Conservation (phyloP, 31 red algal genomes). For the Odonthalia washingtoniensis region DNA sequence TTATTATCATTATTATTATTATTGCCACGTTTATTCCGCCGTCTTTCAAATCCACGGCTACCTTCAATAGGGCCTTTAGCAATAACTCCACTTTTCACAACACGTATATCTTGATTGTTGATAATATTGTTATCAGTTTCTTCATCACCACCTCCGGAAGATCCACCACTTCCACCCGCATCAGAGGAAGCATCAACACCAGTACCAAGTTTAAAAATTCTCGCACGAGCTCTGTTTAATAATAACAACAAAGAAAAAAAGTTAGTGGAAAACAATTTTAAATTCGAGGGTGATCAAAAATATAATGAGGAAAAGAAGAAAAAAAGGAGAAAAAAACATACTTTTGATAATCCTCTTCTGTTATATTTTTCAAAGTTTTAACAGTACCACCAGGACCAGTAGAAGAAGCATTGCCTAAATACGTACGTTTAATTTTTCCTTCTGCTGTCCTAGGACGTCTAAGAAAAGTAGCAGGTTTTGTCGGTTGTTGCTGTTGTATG, state of each 20-base stretch:
- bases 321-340: slow-evolving; percentile 32
- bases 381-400: not conserved
- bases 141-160: too few relatives aligned
- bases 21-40: slow-evolving; percentile 55
- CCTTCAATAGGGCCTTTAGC: slow-evolving; percentile 69
- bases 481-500: not conserved
- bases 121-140: too few relatives aligned
- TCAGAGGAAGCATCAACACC: not conserved
- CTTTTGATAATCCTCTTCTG: slow-evolving; percentile 81
- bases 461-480: slow-evolving; percentile 27
- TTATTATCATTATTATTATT: not conserved
- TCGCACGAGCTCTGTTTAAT: slow-evolving; percentile 47
- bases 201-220: slow-evolving; percentile 56
- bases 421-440: not conserved
- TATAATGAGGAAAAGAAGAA: not conserved
- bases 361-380: slow-evolving; percentile 44
- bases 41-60: slow-evolving; percentile 65
- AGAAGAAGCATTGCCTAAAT: not conserved
- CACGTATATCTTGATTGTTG: too few relatives aligned
- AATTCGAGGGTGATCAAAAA: too few relatives aligned
- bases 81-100: not conserved
- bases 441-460: slow-evolving; percentile 43
- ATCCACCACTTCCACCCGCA: not conserved
- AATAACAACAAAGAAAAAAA: not conserved
- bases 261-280: not conserved